A percentile compares a stretch with the other conserved stretches of the same genome.
Evolutionary conservation across 495 filamentous ascomycete species (phyloP).

Genomic region (Letharia lupina): DNA sequence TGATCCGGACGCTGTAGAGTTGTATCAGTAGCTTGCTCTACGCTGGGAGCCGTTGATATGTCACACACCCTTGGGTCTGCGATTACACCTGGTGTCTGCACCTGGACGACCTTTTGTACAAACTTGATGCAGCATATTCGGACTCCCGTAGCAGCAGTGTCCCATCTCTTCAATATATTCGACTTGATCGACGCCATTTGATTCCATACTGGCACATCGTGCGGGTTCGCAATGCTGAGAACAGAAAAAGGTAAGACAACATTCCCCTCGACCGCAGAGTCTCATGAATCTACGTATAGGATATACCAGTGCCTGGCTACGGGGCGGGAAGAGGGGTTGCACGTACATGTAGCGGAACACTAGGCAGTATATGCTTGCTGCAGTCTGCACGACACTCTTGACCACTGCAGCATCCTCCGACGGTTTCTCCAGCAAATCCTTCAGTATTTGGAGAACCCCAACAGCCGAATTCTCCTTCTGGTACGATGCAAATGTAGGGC

Average conservation of each 20-base stretch:
- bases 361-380: slow-evolving; percentile 83
- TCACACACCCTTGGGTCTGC: slow-evolving; percentile 72
- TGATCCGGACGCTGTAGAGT: slow-evolving; percentile 60
- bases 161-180: slow-evolving; percentile 81
- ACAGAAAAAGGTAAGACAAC: slow-evolving; percentile 30
- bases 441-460: slow-evolving; percentile 63
- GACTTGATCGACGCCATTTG: slow-evolving; percentile 82
- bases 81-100: slow-evolving; percentile 76
- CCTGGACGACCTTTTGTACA: slow-evolving; percentile 81
- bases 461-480: slow-evolving; percentile 72
- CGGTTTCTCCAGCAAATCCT: slow-evolving; percentile 61
- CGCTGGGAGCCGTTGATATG: neutral
- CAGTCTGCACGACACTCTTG: slow-evolving; percentile 73
- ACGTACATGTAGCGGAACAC: slow-evolving; percentile 92
- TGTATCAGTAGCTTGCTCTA: slow-evolving; percentile 27
- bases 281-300: slow-evolving; percentile 8
- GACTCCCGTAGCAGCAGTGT: slow-evolving; percentile 64
- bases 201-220: slow-evolving; percentile 75
- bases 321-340: slow-evolving; percentile 3
- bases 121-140: slow-evolving; percentile 96
- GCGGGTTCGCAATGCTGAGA: slow-evolving; percentile 69
- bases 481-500: slow-evolving; percentile 58
- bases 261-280: neutral
- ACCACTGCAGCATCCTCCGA: slow-evolving; percentile 67
- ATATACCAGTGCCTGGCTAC: slow-evolving; percentile 5